Percentiles rank a stretch among this genome's conserved stretches.
phyloP scores from a whole-genome alignment of 1,284 basidiomycete genomes.

The Ustilago bromivora region DNA sequence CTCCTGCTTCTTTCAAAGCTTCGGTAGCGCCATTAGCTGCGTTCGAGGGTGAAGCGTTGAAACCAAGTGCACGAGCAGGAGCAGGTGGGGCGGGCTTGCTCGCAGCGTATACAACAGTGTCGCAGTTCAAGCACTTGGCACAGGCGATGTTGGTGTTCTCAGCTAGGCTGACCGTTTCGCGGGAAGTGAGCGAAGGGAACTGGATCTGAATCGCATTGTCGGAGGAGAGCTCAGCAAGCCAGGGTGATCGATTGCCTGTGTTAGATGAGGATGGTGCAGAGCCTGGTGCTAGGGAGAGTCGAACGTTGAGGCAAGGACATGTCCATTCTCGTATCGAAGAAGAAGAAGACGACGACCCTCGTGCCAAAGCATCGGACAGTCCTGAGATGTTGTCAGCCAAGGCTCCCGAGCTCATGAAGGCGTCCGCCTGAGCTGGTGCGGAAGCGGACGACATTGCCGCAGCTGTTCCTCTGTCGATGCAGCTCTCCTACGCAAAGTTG shows the following conservation, averaged over 20 bases:
- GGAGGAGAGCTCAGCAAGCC: constrained; percentile 38
- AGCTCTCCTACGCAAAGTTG: not conserved
- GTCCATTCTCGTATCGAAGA: constrained; percentile 37
- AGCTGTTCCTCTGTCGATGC: not conserved
- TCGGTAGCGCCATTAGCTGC: constrained; percentile 16
- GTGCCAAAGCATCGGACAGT: constrained; percentile 26
- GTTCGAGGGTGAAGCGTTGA: constrained; percentile 34
- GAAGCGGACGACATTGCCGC: constrained; percentile 21
- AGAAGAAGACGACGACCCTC: not conserved
- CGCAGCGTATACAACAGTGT: constrained; percentile 45
- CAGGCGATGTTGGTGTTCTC: constrained; percentile 39
- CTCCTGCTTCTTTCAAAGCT: constrained; percentile 8
- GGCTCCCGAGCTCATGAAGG: constrained; percentile 3
- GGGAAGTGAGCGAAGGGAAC: constrained; percentile 38
- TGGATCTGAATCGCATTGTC: constrained; percentile 42
- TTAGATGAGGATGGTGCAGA: constrained; percentile 5
- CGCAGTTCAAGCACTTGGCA: constrained; percentile 51
- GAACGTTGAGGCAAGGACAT: constrained; percentile 49
- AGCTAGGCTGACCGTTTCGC: constrained; percentile 39
- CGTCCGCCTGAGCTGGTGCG: constrained; percentile 6
- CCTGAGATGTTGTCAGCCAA: constrained; percentile 13
- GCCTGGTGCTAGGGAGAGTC: constrained; percentile 26
- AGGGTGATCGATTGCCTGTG: constrained; percentile 6
- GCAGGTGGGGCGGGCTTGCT: constrained; percentile 47
- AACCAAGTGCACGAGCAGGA: constrained; percentile 41